Evolutionary conservation across 352 stramenopile genomes (phyloP).

Genomic region (Globisporangium alternatum): DNA sequence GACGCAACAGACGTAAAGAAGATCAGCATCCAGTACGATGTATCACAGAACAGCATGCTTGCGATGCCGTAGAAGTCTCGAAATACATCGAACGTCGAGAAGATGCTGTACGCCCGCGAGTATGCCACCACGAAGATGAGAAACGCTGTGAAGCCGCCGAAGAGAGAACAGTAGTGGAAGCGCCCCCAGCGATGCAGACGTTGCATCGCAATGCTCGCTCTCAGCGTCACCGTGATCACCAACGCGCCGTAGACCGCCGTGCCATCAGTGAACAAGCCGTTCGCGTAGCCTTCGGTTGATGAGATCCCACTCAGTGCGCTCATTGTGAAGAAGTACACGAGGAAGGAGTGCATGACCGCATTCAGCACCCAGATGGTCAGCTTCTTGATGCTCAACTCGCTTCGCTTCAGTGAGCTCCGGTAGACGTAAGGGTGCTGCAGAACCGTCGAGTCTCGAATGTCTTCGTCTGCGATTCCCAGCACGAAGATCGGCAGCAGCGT

Average conservation of each 20-base stretch:
- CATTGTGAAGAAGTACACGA: slow-evolving; percentile 72
- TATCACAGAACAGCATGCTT: slow-evolving; percentile 49
- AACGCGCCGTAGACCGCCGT: slow-evolving; percentile 78
- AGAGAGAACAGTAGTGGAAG: slow-evolving; percentile 65
- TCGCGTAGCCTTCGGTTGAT: slow-evolving; percentile 38
- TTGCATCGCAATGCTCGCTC: slow-evolving; percentile 73
- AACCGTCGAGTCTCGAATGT: slow-evolving; percentile 71
- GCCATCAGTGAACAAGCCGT: slow-evolving; percentile 69
- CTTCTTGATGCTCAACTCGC: slow-evolving; percentile 56
- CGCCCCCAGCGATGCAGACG: slow-evolving; percentile 71
- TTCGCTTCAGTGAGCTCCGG: slow-evolving; percentile 57
- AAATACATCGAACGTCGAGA: slow-evolving; percentile 71
- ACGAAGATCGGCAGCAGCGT: slow-evolving; percentile 93
- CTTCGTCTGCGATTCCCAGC: slow-evolving; percentile 78
- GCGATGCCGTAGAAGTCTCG: slow-evolving; percentile 70
- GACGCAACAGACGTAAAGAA: slow-evolving; percentile 63
- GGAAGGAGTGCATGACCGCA: slow-evolving; percentile 63
- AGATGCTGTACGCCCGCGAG: slow-evolving; percentile 58
- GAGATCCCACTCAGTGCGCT: slow-evolving; percentile 37
- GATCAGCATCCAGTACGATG: slow-evolving; percentile 60
- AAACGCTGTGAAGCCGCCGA: slow-evolving; percentile 61
- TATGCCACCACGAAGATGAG: slow-evolving; percentile 71
- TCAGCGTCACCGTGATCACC: slow-evolving; percentile 75
- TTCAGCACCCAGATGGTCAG: slow-evolving; percentile 72
- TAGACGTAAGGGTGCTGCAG: slow-evolving; percentile 81